Base-by-base conservation (phyloP, 2,329 filamentous ascomycete genomes). In the Talaromyces sp. region DNA sequence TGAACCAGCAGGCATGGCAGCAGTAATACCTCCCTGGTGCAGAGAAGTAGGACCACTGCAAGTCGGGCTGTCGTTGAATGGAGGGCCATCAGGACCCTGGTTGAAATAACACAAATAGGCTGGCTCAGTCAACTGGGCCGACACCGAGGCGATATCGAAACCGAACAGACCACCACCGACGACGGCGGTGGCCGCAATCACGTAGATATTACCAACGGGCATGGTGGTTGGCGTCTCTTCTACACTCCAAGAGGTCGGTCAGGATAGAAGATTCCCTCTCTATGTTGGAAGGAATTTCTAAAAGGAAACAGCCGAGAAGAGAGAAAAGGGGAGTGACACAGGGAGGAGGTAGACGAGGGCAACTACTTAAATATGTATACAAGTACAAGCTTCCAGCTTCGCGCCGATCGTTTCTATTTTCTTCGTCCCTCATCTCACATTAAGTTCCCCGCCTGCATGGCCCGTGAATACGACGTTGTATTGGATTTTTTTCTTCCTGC, bases 101-200 rank as follows among this genome's bases (percentile, higher is more conserved):
- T 87, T 81, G 78, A 92, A 58, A 61, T 51, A 67, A 47, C 63
- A 58, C 61, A 63, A 49, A 3, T 61, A 65, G 29, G 65, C 47
- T 13, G 65, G 22, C n/a, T 31, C n/a, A 2, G 10, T 51, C 38
- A 54, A 43, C 27, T 88, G 86, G 54, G 85, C 86, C 43, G 86
- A 88, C 89, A 92, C 91, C 51, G 88, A 90, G 64, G 85, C 87
- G 71, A 93, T 91, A 78, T 93, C 91, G 74, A 93, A 93, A 70
- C 91, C 91, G 72, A 93, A 92, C 29, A 92, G 81, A 27, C 85
- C 86, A 74, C 89, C 89, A 70, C 89, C 89, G 80, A 83, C 82
- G 68, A 86, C 82, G 74, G 85, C 80, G 76, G 86, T 84, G 72
- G 83, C 83, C 67, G 85, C 80, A 70, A 88, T 86, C 69, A 83